A percentile compares a stretch with the other conserved stretches of the same genome.
Evolutionary conservation across 2,329 filamentous ascomycete genomes (phyloP).

Genomic region (Cytospora mali): DNA sequence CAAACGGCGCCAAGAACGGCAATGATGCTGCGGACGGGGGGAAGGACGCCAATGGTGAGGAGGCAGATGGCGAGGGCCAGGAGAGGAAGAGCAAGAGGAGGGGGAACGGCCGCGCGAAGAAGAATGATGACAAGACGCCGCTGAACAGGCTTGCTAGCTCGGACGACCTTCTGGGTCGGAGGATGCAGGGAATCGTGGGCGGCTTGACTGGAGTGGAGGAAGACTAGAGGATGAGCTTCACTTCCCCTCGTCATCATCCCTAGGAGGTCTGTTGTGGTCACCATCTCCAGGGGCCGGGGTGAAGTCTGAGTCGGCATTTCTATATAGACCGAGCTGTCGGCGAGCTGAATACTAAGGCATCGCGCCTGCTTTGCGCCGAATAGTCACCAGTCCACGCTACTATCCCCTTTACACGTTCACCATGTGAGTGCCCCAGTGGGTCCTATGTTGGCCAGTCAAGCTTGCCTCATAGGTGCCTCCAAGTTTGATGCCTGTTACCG

Average conservation of each 20-base stretch:
- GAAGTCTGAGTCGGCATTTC: no score
- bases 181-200: slow-evolving; percentile 61
- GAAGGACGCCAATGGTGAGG: slow-evolving; percentile 25
- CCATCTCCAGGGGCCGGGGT: not conserved
- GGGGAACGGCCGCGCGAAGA: slow-evolving; percentile 32
- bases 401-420: no score
- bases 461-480: not conserved
- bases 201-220: slow-evolving; percentile 55
- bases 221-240: slow-evolving; percentile 10
- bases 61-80: slow-evolving; percentile 32
- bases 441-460: not conserved
- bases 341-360: not conserved
- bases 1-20: slow-evolving; percentile 29
- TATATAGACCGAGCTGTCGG: not conserved
- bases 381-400: not conserved
- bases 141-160: slow-evolving; percentile 59
- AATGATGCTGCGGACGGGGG: slow-evolving; percentile 33
- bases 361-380: not conserved
- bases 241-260: not conserved
- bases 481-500: not conserved
- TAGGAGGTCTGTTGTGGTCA: not conserved
- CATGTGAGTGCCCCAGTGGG: not conserved
- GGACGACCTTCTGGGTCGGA: slow-evolving; percentile 58
- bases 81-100: slow-evolving; percentile 36
- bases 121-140: slow-evolving; percentile 40